Evolutionary conservation across 306 rosid species (phyloP).

Genomic region (Prunus salicina): DNA sequence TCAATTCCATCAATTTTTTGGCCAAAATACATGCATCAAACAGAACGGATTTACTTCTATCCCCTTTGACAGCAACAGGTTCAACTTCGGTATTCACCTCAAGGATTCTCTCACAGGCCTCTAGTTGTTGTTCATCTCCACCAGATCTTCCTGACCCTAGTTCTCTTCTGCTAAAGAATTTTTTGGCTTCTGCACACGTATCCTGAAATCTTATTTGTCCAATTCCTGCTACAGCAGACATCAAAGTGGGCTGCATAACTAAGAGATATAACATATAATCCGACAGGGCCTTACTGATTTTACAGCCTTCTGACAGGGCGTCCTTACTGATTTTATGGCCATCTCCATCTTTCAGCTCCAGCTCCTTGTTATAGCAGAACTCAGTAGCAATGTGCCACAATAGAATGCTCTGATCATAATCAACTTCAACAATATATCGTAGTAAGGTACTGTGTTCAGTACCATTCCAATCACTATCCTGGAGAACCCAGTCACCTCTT

Average conservation of each 20-base stretch:
- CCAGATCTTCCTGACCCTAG: background rate
- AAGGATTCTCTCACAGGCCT: background rate
- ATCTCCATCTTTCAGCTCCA: accelerated
- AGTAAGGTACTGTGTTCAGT: background rate
- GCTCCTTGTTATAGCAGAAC: constrained; percentile 1
- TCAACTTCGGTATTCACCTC: background rate
- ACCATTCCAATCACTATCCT: background rate
- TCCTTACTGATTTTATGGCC: too few relatives aligned
- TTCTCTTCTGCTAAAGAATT: constrained; percentile 29
- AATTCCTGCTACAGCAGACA: constrained; percentile 33
- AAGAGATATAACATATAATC: constrained; percentile 46
- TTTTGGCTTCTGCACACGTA: constrained; percentile 31
- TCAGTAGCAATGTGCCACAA: constrained; percentile 48
- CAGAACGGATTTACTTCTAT: constrained; percentile 20
- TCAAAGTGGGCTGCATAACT: constrained; percentile 32
- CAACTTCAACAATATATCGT: background rate
- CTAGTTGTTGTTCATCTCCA: accelerated
- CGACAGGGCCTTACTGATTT: constrained; percentile 27
- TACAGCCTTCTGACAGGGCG: constrained; percentile 7
- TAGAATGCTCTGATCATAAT: constrained; percentile 30
- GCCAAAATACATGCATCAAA: constrained; percentile 24
- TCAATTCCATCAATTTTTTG: background rate
- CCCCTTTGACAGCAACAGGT: constrained; percentile 22
- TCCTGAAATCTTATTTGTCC: constrained; percentile 28
- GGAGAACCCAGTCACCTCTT: constrained; percentile 27